A percentile compares a stretch with the other conserved stretches of the same genome.
phyloP scores from a whole-genome alignment of 305 asterid genomes.

The Solanum hybrid region DNA sequence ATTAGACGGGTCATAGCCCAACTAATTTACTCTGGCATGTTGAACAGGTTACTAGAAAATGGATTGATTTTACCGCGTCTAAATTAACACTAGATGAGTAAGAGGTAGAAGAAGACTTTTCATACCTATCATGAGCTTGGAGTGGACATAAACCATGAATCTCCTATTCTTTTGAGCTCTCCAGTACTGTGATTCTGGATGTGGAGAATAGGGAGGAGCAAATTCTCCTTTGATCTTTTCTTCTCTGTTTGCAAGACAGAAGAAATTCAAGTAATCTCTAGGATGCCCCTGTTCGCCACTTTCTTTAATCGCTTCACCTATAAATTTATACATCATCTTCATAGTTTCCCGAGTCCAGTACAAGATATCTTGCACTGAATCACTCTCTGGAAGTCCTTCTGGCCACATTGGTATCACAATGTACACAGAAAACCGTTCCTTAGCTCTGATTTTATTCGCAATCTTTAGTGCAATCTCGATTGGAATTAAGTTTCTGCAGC shows the following conservation, averaged over 20 bases:
- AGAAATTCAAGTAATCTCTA: slow-evolving; percentile 73
- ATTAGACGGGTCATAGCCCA: no score
- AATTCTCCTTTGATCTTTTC: slow-evolving; percentile 63
- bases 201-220: slow-evolving; percentile 72
- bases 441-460: slow-evolving; percentile 51
- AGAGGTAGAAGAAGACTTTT: neutral
- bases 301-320: slow-evolving; percentile 57
- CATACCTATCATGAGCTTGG: slow-evolving; percentile 91
- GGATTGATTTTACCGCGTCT: neutral
- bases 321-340: slow-evolving; percentile 73
- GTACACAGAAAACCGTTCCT: slow-evolving; percentile 55
- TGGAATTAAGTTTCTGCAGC: slow-evolving; percentile 80
- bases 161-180: slow-evolving; percentile 73
- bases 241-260: slow-evolving; percentile 85
- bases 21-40: neutral
- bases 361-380: slow-evolving; percentile 66
- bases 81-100: neutral
- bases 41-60: neutral
- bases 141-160: slow-evolving; percentile 91
- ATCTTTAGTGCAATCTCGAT: slow-evolving; percentile 72
- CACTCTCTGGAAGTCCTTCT: slow-evolving; percentile 79
- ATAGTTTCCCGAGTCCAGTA: slow-evolving; percentile 83
- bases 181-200: slow-evolving; percentile 53
- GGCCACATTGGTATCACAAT: slow-evolving; percentile 94
- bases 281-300: slow-evolving; percentile 52